Evolutionary conservation across 2,329 filamentous ascomycete species (phyloP).

Genomic region (Aspergillus alliaceus): DNA sequence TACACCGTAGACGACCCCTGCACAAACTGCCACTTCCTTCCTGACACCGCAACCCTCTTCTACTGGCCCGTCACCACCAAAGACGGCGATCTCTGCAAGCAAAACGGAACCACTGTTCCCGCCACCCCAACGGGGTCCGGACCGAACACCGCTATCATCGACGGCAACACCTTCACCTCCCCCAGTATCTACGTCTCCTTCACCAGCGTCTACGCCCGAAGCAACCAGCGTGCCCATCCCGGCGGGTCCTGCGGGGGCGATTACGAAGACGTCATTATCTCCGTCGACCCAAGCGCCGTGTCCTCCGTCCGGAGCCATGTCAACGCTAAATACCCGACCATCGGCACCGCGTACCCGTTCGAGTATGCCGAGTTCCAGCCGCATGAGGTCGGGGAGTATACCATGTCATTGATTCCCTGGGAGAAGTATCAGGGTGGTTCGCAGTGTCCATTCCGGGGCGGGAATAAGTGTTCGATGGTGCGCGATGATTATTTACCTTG

Average conservation of each 20-base stretch:
- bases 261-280: slow-evolving; percentile 18
- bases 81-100: slow-evolving; percentile 18
- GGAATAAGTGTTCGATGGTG: slow-evolving; percentile 17
- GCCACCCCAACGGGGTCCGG: slow-evolving; percentile 12
- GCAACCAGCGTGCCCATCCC: slow-evolving; percentile 18
- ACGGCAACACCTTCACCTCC: slow-evolving; percentile 20
- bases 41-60: slow-evolving; percentile 22
- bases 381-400: slow-evolving; percentile 19
- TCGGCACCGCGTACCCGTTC: slow-evolving; percentile 22
- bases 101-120: slow-evolving; percentile 20
- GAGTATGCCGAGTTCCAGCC: slow-evolving; percentile 22
- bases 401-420: slow-evolving; percentile 21
- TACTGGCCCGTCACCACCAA: slow-evolving; percentile 26
- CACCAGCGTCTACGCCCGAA: slow-evolving; percentile 22
- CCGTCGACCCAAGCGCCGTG: slow-evolving; percentile 15
- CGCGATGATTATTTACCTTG: slow-evolving; percentile 24
- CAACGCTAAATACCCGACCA: slow-evolving; percentile 22
- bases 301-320: slow-evolving; percentile 19
- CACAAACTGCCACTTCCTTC: slow-evolving; percentile 21
- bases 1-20: slow-evolving; percentile 20
- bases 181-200: slow-evolving; percentile 24
- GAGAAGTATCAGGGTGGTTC: slow-evolving; percentile 19
- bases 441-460: slow-evolving; percentile 17
- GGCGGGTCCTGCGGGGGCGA: slow-evolving; percentile 19
- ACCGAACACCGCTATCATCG: slow-evolving; percentile 20